phyloP scores from a whole-genome alignment of 345 rosid species.

The Luvunga scandens region DNA sequence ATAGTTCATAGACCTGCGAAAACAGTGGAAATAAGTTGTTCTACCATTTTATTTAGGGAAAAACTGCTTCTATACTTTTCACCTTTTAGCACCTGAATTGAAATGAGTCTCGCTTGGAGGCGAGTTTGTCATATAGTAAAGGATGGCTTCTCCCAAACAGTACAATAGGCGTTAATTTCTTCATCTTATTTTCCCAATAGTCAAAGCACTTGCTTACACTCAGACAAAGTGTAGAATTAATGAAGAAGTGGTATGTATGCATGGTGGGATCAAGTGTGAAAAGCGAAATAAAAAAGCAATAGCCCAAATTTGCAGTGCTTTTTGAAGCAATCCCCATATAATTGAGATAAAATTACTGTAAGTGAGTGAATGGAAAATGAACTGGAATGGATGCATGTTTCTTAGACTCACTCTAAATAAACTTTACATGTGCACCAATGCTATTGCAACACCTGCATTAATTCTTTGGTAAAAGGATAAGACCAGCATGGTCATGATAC shows the following conservation, averaged over 20 bases:
- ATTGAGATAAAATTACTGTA: conserved; percentile 1
- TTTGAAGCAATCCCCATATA: background rate
- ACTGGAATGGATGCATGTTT: conserved; percentile 14
- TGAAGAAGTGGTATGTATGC: background rate
- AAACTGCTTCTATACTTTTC: too few species aligned
- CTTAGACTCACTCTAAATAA: background rate
- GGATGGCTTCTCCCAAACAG: background rate
- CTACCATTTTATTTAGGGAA: too few species aligned
- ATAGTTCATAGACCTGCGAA: too few species aligned
- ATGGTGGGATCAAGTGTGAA: background rate
- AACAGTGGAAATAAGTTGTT: background rate
- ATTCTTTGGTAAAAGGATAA: background rate
- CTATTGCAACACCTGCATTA: background rate
- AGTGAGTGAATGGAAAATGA: conserved; percentile 21
- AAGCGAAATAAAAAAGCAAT: background rate
- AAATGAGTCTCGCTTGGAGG: background rate
- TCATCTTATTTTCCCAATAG: background rate
- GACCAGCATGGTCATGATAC: background rate
- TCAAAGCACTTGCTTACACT: background rate
- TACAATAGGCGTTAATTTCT: background rate
- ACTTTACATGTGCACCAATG: conserved; percentile 21
- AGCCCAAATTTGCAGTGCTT: background rate
- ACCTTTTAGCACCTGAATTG: too few species aligned
- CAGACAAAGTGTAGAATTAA: background rate
- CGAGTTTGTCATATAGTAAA: background rate